A percentile compares a stretch with the other conserved stretches of the same genome.
These are phyloP conservation scores for Aspergillus sp. DNA, from an alignment of 2,329 filamentous ascomycete species.

Conservation along the genomic window DNA sequence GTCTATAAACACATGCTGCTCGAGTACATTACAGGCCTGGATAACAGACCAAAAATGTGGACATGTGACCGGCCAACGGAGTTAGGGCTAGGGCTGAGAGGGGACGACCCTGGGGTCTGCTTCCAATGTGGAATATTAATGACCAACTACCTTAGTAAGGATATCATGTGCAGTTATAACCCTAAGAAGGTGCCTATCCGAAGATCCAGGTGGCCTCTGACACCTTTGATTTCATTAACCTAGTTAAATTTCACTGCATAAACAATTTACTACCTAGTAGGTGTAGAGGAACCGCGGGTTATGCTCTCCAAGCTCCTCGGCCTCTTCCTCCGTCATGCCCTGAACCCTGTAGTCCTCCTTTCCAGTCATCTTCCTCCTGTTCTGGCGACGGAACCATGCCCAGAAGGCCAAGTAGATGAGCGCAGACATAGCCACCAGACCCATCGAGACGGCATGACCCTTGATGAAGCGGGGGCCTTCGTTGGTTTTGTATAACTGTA, in stretches of 20 bases:
- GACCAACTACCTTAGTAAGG: no score
- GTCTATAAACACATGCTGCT: no score
- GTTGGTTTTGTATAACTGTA: slow-evolving; percentile 9
- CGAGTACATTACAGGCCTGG: no score
- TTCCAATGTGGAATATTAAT: no score
- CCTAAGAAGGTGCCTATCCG: no score
- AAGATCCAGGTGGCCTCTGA: no score
- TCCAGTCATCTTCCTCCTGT: background rate
- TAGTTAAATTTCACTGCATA: background rate
- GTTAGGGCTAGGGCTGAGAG: no score
- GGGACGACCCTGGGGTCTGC: no score
- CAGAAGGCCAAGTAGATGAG: slow-evolving; percentile 6
- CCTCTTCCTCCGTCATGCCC: slow-evolving; percentile 9
- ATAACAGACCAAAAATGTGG: no score
- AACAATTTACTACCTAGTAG: background rate
- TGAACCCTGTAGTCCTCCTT: slow-evolving; percentile 2
- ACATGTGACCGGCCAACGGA: no score
- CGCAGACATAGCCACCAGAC: slow-evolving; percentile 4
- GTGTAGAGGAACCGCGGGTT: slow-evolving; percentile 9
- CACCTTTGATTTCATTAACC: no score
- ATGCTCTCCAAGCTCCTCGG: slow-evolving; percentile 11
- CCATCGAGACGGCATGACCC: slow-evolving; percentile 9
- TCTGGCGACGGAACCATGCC: slow-evolving; percentile 5
- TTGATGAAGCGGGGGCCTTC: slow-evolving; percentile 10
- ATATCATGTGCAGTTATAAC: no score